These are phyloP conservation scores for Solanum pinnatisectum DNA, from an alignment of 257 asterid genomes.

Conservation along the genomic window DNA sequence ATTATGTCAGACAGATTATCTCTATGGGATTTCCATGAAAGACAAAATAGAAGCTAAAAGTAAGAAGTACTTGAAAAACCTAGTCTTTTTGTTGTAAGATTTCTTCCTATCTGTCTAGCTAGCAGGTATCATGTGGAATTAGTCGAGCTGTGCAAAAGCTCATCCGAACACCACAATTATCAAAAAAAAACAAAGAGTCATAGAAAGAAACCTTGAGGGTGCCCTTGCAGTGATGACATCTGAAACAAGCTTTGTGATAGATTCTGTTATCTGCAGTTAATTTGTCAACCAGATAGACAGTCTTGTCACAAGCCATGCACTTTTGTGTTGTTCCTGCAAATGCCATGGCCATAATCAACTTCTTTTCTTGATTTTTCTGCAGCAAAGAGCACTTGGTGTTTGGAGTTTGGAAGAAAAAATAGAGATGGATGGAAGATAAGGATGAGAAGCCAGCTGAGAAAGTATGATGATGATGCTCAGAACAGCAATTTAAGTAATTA, in stretches of 20 bases:
- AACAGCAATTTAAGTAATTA: conserved; percentile 20
- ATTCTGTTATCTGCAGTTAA: conserved; percentile 81
- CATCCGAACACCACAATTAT: background rate
- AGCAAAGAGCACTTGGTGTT: background rate
- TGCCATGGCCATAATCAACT: conserved; percentile 39
- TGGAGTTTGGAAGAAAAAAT: background rate
- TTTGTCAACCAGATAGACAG: conserved; percentile 88
- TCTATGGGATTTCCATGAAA: background rate
- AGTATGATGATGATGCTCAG: conserved; percentile 12
- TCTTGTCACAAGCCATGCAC: conserved; percentile 92
- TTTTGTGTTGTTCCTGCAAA: conserved; percentile 98
- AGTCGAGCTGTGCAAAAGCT: background rate
- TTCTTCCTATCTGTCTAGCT: background rate
- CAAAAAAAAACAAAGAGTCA: background rate
- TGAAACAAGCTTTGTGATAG: conserved; percentile 89
- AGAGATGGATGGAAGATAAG: conserved; percentile 15
- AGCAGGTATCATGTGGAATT: background rate
- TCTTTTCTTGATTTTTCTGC: background rate
- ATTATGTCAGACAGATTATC: background rate
- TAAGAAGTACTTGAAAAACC: background rate
- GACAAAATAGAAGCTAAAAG: background rate
- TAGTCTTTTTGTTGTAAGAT: background rate
- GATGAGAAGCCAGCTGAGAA: conserved; percentile 7
- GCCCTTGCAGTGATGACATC: conserved; percentile 96
- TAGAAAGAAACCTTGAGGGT: conserved; percentile 62